These are phyloP conservation scores for Eimeria zaria DNA, from an alignment of 169 alveolate genomes.

Conservation along the genomic window DNA sequence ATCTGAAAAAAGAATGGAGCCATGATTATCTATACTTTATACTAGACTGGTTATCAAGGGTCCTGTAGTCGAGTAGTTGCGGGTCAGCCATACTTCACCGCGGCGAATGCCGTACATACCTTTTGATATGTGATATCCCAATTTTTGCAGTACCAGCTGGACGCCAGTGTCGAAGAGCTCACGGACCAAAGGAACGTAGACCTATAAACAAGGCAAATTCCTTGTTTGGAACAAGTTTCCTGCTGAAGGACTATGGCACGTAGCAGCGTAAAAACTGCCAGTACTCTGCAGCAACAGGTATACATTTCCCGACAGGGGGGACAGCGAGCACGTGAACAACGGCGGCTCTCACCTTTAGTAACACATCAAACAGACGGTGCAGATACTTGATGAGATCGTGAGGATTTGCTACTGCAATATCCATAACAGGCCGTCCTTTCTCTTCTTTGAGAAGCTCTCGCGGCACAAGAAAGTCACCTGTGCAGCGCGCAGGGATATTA, in stretches of 20 bases:
- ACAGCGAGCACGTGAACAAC: background rate
- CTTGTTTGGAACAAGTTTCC: background rate
- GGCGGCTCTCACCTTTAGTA: slow-evolving; percentile 21
- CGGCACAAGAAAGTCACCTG: slow-evolving; percentile 74
- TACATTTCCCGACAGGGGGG: background rate
- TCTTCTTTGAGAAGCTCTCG: background rate
- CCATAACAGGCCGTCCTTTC: slow-evolving; percentile 6
- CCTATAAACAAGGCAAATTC: slow-evolving; percentile 15
- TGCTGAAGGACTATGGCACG: background rate
- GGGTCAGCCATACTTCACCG: background rate
- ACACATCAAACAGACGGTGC: slow-evolving; percentile 51
- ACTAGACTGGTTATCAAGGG: background rate
- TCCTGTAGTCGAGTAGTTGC: background rate
- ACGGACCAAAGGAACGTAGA: slow-evolving; percentile 69
- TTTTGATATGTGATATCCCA: slow-evolving; percentile 17
- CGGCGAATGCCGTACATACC: slow-evolving; percentile 29
- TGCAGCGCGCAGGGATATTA: background rate
- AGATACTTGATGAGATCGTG: slow-evolving; percentile 39
- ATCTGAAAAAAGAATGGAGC: slow-evolving; percentile 7
- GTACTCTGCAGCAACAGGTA: background rate
- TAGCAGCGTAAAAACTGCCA: background rate
- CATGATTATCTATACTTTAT: background rate
- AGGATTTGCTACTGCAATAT: slow-evolving; percentile 68
- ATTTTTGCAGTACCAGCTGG: slow-evolving; percentile 58
- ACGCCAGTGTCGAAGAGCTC: slow-evolving; percentile 47